A percentile compares a stretch with the other conserved stretches of the same genome.
phyloP scores from a whole-genome alignment of 176 grass and related monocot genomes.

The Lolium multiflorum region DNA sequence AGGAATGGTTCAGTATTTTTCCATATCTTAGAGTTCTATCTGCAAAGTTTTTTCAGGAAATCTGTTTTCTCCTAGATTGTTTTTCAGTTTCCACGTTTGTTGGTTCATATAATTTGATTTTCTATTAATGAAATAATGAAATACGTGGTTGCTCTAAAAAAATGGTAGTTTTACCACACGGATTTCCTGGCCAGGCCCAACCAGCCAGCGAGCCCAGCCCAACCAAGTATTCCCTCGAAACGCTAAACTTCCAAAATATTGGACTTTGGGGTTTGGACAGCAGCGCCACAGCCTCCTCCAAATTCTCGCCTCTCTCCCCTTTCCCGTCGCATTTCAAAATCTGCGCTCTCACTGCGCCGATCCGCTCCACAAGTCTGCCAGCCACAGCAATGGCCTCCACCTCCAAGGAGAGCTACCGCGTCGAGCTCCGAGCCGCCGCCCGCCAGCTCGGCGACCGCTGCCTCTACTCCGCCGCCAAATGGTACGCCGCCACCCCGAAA shows the following conservation, averaged over 20 bases:
- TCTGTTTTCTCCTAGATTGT: no score
- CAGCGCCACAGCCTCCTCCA: background rate
- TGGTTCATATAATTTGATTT: no score
- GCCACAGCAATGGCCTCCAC: slow-evolving; percentile 59
- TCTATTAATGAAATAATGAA: no score
- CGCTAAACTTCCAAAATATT: background rate
- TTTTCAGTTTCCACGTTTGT: no score
- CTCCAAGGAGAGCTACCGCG: slow-evolving; percentile 76
- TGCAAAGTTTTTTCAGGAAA: no score
- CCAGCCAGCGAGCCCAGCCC: slow-evolving; percentile 14
- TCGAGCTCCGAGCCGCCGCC: slow-evolving; percentile 78
- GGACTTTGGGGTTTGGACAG: no score
- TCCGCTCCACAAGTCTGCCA: slow-evolving; percentile 28
- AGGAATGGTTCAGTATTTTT: no score
- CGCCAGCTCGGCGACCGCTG: slow-evolving; percentile 87
- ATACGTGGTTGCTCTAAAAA: no score
- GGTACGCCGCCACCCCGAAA: slow-evolving; percentile 51
- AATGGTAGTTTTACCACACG: no score
- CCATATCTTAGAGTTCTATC: no score
- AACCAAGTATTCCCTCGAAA: background rate
- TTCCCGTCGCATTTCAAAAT: slow-evolving; percentile 29
- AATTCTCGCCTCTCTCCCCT: background rate
- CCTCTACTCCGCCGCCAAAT: slow-evolving; percentile 92
- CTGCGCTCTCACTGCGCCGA: slow-evolving; percentile 33
- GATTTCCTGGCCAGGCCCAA: background rate